Base-by-base conservation (phyloP, 208 protist species). In the Leishmania mexicana region DNA sequence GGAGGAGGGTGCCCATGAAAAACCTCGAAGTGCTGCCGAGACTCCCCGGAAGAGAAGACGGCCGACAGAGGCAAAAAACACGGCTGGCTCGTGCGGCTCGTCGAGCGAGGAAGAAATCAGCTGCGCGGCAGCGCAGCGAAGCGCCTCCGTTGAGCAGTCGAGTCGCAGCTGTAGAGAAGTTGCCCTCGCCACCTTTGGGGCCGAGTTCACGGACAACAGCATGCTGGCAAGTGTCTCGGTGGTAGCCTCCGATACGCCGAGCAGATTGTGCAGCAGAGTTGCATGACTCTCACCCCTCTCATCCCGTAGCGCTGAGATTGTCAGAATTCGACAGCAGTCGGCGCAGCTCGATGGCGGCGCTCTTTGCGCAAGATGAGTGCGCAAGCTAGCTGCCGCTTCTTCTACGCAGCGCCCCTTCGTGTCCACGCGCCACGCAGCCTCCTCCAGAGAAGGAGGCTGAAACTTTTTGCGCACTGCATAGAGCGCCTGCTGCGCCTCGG, bases 401-500 rank as follows among this genome's bases (percentile, higher is more conserved):
- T 73, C 73, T 13, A 38, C 28, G 15, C 54, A 71, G 31, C 70
- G 51, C n/a, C n/a, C 28, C 13, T 31, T 79, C 17, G 78, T 86
- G 67, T 86, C 83, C 0, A 86, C 78, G 78, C 78, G 60, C 83
- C 83, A 86, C 68, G 68, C 80, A 15, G 35, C 47, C 75, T 94
- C 91, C 76, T 83, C 77, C 45, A 65, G 57, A 5, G 77, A 57
- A 24, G 90, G 81, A n/a, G 92, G 85, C 53, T 85, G 83, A 85
- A 95, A 94, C 60, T 85, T 88, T 53, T 84, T 89, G 21, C 78
- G 72, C 75, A 97, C 87, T n/a, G 67, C 79, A 75, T 94, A 95
- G 35, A 96, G 76, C n/a, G 91, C 94, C 53, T 86, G 85, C 80
- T 97, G 92, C 1, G 91, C 92, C 74, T 94, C 87, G 3, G 82